Percentiles rank a stretch among this genome's conserved stretches.
Conservation (phyloP, 176 grass and related monocot genomes). For the Oryza glaberrima region DNA sequence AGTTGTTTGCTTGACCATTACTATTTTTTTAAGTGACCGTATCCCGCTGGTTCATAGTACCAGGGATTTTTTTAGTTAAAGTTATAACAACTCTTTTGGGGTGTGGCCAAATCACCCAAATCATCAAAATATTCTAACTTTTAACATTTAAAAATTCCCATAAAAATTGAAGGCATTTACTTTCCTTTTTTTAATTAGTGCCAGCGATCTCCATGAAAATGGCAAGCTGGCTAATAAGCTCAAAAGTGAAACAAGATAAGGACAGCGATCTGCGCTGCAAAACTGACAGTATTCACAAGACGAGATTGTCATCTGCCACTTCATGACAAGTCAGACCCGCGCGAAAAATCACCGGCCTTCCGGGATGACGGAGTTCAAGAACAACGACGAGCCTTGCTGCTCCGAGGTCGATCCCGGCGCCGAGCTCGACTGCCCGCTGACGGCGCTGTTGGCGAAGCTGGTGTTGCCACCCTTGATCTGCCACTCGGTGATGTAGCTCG, state of each 20-base stretch:
- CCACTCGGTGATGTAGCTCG: constrained; percentile 79
- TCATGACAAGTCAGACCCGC: neutral
- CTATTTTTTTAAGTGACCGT: too few species aligned
- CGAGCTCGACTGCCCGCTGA: constrained; percentile 29
- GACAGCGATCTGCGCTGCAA: neutral
- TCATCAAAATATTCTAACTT: too few species aligned
- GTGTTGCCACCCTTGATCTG: constrained; percentile 58
- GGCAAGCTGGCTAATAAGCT: too few species aligned
- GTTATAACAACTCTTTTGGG: too few species aligned
- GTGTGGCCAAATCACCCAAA: too few species aligned
- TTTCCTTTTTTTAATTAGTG: too few species aligned
- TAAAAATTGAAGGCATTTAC: too few species aligned
- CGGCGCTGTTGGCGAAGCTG: constrained; percentile 37
- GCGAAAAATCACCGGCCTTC: constrained; percentile 46
- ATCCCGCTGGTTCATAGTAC: too few species aligned
- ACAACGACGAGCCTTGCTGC: neutral
- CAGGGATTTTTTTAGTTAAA: too few species aligned
- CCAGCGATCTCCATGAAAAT: too few species aligned
- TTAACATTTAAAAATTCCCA: too few species aligned
- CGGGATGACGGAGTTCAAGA: constrained; percentile 41
- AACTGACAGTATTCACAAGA: neutral
- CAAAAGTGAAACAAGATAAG: neutral
- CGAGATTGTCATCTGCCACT: neutral
- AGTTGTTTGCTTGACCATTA: too few species aligned
- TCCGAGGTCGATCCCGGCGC: neutral